A percentile compares a stretch with the other conserved stretches of the same genome.
phyloP scores from a whole-genome alignment of 164 flowering plant species.

The Kingdonia uniflora region DNA sequence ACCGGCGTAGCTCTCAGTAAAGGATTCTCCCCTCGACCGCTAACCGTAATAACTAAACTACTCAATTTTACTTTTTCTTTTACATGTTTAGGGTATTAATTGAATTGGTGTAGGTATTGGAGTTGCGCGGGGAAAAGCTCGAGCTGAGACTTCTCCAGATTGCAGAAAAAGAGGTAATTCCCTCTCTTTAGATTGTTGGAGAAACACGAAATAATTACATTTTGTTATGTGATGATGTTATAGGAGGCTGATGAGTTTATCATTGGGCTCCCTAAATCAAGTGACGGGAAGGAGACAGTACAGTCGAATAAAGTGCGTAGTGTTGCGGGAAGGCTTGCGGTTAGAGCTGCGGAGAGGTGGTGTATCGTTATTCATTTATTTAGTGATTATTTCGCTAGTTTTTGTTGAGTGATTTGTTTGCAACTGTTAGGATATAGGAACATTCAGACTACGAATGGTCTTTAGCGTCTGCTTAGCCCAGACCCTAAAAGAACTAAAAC shows the following conservation, averaged over 20 bases:
- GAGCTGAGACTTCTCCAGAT: constrained; percentile 65
- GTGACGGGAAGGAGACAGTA: constrained; percentile 63
- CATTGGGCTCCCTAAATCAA: constrained; percentile 69
- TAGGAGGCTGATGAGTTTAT: constrained; percentile 90
- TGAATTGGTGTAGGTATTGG: constrained; percentile 43
- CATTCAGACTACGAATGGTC: no score
- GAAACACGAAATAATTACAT: no score
- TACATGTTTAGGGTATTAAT: background rate
- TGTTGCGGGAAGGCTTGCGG: constrained; percentile 72
- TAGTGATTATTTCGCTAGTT: background rate
- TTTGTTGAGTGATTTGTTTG: background rate
- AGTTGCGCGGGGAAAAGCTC: constrained; percentile 68
- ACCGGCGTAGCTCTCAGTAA: constrained; percentile 90
- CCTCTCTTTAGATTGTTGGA: background rate
- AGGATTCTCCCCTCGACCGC: constrained; percentile 74
- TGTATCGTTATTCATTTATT: no score
- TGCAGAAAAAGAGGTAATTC: constrained; percentile 51
- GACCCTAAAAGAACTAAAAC: no score
- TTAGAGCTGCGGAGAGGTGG: constrained; percentile 79
- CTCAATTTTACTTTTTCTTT: background rate
- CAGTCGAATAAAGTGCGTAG: constrained; percentile 84
- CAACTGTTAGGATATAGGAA: background rate
- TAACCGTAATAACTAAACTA: constrained; percentile 38
- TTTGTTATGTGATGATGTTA: background rate
- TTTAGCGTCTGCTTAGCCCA: no score